phyloP scores from a whole-genome alignment of 495 filamentous ascomycete species.

The Echria macrotheca region DNA sequence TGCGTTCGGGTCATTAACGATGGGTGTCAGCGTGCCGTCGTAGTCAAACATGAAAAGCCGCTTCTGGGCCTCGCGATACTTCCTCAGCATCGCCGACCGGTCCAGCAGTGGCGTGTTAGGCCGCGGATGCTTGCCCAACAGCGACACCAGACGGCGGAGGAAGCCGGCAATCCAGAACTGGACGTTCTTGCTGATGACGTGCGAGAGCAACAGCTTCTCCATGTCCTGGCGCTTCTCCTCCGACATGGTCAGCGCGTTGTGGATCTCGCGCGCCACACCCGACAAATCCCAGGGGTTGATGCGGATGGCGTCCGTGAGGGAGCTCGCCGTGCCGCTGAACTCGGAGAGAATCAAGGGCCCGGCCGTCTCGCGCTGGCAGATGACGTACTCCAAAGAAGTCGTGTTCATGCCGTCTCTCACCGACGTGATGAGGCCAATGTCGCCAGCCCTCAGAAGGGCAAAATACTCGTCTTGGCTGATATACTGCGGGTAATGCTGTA shows the following conservation, averaged over 20 bases:
- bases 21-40: slow-evolving; percentile 94
- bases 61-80: slow-evolving; percentile 64
- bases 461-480: slow-evolving; percentile 83
- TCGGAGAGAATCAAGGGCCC: slow-evolving; percentile 89
- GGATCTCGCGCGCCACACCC: slow-evolving; percentile 74
- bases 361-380: slow-evolving; percentile 79
- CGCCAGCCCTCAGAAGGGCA: slow-evolving; percentile 76
- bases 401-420: slow-evolving; percentile 97
- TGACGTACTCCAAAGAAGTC: slow-evolving; percentile 85
- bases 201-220: slow-evolving; percentile 64
- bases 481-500: slow-evolving; percentile 91
- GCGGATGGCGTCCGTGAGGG: slow-evolving; percentile 75
- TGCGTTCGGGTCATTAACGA: slow-evolving; percentile 80
- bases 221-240: slow-evolving; percentile 52
- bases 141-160: slow-evolving; percentile 66
- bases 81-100: slow-evolving; percentile 57
- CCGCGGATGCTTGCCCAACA: slow-evolving; percentile 69
- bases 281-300: slow-evolving; percentile 91
- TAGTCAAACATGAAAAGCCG: slow-evolving; percentile 98
- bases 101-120: slow-evolving; percentile 77
- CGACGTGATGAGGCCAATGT: slow-evolving; percentile 86
- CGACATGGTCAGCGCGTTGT: slow-evolving; percentile 70
- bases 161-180: slow-evolving; percentile 76
- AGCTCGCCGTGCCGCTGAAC: slow-evolving; percentile 90
- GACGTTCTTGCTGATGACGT: slow-evolving; percentile 78